Conservation (phyloP, 306 rosid genomes). For the Dryas octopetala region DNA sequence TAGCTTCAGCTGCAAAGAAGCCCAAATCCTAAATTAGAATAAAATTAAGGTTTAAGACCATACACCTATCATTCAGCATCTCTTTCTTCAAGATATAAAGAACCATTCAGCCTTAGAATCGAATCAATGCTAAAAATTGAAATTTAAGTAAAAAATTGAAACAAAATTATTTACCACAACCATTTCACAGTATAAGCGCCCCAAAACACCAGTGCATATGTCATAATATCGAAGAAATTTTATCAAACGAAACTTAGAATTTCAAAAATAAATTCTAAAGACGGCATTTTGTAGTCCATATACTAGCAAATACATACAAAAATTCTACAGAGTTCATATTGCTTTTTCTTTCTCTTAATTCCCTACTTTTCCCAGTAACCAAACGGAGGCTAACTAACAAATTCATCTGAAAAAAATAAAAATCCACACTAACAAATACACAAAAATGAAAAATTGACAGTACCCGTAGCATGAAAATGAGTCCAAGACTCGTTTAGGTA, state of each 20-base stretch:
- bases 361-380: not conserved
- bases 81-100: not conserved
- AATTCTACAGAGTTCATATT: not conserved
- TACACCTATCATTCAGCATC: not conserved
- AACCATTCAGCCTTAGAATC: not conserved
- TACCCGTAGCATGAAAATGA: conserved; percentile 95
- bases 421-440: not conserved
- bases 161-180: not conserved
- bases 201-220: not conserved
- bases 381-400: not conserved
- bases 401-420: not conserved
- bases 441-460: not conserved
- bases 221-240: not conserved
- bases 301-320: not conserved
- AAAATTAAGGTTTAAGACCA: conserved; percentile 6
- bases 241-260: not conserved
- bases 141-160: not conserved
- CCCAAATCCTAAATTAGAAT: not conserved
- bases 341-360: not conserved
- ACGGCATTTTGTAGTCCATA: not conserved
- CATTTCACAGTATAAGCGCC: not conserved
- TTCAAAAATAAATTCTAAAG: not conserved
- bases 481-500: conserved; percentile 96
- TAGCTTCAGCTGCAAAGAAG: conserved; percentile 71
- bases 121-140: no score